These are phyloP conservation scores for Echinosophora koreensis DNA, from an alignment of 306 rosid genomes.

Conservation along the genomic window DNA sequence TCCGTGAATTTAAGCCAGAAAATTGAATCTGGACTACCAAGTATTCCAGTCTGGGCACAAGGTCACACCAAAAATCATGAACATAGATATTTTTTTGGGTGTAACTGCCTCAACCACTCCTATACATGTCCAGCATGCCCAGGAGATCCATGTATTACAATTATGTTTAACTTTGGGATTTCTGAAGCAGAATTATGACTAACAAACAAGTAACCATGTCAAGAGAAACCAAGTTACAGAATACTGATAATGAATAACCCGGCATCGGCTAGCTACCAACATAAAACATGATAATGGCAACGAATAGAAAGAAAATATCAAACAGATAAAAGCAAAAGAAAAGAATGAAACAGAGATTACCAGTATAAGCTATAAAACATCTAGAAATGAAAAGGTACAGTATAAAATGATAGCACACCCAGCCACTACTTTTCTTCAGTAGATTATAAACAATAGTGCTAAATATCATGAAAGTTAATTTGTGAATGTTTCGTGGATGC, in stretches of 20 bases:
- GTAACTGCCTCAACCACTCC: slow-evolving; percentile 20
- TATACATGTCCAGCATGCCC: background rate
- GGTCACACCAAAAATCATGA: slow-evolving; percentile 1
- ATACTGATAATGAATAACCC: slow-evolving; percentile 28
- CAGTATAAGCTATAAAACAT: background rate
- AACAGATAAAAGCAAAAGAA: slow-evolving; percentile 1
- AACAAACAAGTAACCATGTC: slow-evolving; percentile 16
- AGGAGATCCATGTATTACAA: slow-evolving; percentile 26
- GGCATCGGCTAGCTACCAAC: slow-evolving; percentile 34
- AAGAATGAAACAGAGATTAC: slow-evolving; percentile 15
- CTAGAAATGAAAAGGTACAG: background rate
- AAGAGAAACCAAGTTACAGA: slow-evolving; percentile 19
- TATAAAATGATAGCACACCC: slow-evolving; percentile 16
- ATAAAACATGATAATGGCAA: slow-evolving; percentile 23
- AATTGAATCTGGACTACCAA: background rate
- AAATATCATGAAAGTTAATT: too few relatives aligned
- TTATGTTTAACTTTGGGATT: background rate
- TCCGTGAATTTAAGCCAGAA: background rate
- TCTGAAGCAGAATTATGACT: slow-evolving; percentile 13
- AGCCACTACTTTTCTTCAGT: background rate
- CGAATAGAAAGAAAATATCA: background rate
- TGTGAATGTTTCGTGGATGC: too few relatives aligned
- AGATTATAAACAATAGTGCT: background rate
- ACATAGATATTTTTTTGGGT: background rate
- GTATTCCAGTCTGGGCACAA: slow-evolving; percentile 8